A percentile compares a stretch with the other conserved stretches of the same genome.
Conservation (phyloP, 2,329 filamentous ascomycete species). For the Taxawa tesnikishii region DNA sequence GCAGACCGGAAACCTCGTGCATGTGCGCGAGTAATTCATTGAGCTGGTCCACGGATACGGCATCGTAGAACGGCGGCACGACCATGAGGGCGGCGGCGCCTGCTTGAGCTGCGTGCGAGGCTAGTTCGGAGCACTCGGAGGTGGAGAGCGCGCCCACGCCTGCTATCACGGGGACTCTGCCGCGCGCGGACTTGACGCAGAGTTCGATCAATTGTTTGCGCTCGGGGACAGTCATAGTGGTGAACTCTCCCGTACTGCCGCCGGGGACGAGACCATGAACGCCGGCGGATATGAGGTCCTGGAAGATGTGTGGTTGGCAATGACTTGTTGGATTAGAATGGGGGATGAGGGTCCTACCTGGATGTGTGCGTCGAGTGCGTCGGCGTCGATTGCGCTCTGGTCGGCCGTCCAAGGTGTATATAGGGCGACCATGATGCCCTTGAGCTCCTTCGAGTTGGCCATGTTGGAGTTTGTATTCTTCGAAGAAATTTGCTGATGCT, state of each 20-base stretch:
- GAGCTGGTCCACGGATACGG: constrained; percentile 27
- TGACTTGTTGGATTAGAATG: constrained; percentile 19
- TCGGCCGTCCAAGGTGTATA: constrained; percentile 36
- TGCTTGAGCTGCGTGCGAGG: constrained; percentile 24
- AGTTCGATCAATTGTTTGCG: too few relatives aligned
- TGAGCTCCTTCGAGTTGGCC: constrained; percentile 13
- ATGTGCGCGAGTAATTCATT: constrained; percentile 29
- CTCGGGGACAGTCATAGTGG: too few relatives aligned
- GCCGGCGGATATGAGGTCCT: too few relatives aligned
- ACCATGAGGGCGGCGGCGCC: constrained; percentile 35
- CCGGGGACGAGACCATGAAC: too few relatives aligned
- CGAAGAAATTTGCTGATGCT: too few relatives aligned
- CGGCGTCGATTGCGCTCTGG: constrained; percentile 26
- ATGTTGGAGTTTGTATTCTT: too few relatives aligned
- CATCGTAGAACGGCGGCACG: constrained; percentile 39
- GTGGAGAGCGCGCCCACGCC: constrained; percentile 34
- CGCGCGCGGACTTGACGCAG: too few relatives aligned
- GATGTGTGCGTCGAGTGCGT: constrained; percentile 30
- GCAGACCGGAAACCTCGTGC: constrained; percentile 25
- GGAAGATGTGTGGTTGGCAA: too few relatives aligned
- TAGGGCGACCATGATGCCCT: constrained; percentile 37
- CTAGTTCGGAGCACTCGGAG: constrained; percentile 27
- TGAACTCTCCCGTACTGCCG: too few relatives aligned
- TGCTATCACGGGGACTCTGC: constrained; percentile 30
- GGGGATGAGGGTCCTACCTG: too few relatives aligned